Base-by-base conservation (phyloP, 495 filamentous ascomycete species). In the Annulohypoxylon moriforme region DNA sequence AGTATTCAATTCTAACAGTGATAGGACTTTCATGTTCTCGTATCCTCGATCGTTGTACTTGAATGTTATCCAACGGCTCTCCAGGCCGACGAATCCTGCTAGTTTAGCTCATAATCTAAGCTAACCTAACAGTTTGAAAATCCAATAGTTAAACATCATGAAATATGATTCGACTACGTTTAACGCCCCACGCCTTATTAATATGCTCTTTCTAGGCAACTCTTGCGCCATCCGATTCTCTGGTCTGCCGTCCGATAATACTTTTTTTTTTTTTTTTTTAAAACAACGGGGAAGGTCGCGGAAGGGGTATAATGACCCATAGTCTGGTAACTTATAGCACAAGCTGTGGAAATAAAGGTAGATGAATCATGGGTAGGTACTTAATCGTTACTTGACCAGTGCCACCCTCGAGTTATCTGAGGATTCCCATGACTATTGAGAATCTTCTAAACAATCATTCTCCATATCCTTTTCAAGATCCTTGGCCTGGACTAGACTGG, bases 381-480 rank as follows among this genome's bases (percentile, higher is more conserved):
- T 68, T 24, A 58, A 58, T 73, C 49, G 46, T 73, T 58, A 69
- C 73, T 76, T 75, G 64, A 56, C 68, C 75, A 66, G 73, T 68
- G 67, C 68, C 75, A 68, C 75, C 70, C 80, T 69, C 4, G 68
- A 68, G 31, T 63, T 64, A 20, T 72, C 64, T 8, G 64, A 60
- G 25, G 64, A 68, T 14, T 52, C 70, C 49, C 60, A 52, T 18
- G 65, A 69, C 65, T 73, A 65, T 47, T 61, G 70, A n/a, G 70
- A 69, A n/a, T 65, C 49, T 55, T 61, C 65, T 22, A 58, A 11
- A 16, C 24, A 31, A 36, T 46, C 24, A 24, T 64, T 44, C 18
- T 64, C 69, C 14, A 18, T 10, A 13, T 29, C 64, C 34, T 62
- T 49, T 16, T 57, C 55, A n/a, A 29, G 44, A 42, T 58, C 69